phyloP scores from a whole-genome alignment of 2,329 filamentous ascomycete species.

The Ascochyta clinopodiicola region DNA sequence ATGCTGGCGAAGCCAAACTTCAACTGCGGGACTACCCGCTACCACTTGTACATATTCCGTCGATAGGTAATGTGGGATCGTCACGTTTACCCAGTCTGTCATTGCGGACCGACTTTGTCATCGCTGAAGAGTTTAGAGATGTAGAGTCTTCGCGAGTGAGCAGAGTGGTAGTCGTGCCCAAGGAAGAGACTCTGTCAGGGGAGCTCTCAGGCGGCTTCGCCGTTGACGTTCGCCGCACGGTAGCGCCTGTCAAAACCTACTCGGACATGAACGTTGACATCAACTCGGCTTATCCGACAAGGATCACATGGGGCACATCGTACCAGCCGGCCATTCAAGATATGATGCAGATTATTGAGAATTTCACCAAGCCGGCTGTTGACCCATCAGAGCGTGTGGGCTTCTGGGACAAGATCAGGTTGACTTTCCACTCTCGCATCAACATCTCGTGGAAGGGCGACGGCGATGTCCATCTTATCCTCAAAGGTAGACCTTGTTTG shows the following conservation, averaged over 20 bases:
- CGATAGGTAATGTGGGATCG: conserved; percentile 79
- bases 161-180: conserved; percentile 82
- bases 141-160: conserved; percentile 80
- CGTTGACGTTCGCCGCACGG: conserved; percentile 86
- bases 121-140: conserved; percentile 90
- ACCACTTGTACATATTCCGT: conserved; percentile 87
- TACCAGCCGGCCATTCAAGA: conserved; percentile 98
- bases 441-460: conserved; percentile 92
- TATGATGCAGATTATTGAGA: conserved; percentile 99
- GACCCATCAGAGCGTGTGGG: conserved; percentile 93
- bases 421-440: conserved; percentile 92
- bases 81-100: conserved; percentile 81
- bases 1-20: conserved; percentile 88
- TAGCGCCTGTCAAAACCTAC: conserved; percentile 94
- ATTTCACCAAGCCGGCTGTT: conserved; percentile 93
- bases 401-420: conserved; percentile 98
- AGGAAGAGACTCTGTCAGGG: conserved; percentile 61
- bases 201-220: conserved; percentile 72
- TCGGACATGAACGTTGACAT: conserved; percentile 92
- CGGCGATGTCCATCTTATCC: conserved; percentile 89
- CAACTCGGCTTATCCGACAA: conserved; percentile 88
- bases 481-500: conserved; percentile 70
- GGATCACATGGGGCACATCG: conserved; percentile 95
- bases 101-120: conserved; percentile 88
- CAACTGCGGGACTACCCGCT: conserved; percentile 91